Evolutionary conservation across 768 basidiomycete genomes (phyloP).

Genomic region (Lactarius evosmus): DNA sequence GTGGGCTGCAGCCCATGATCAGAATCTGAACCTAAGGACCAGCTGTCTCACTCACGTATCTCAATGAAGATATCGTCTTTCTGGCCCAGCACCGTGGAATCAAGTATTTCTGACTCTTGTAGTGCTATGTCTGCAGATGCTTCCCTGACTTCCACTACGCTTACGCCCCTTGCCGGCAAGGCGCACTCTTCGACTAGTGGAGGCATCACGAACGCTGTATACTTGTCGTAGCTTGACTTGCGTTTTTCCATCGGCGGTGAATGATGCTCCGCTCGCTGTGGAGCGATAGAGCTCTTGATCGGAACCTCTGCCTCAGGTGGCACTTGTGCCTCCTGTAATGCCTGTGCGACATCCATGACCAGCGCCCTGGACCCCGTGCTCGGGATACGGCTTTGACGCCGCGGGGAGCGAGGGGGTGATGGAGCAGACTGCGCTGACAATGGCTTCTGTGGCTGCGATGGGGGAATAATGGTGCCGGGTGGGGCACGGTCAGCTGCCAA

Average conservation of each 20-base stretch:
- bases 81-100: background rate
- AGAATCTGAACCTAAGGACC: constrained; percentile 7
- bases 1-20: constrained; percentile 27
- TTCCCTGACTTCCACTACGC: background rate
- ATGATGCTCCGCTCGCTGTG: constrained; percentile 15
- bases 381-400: constrained; percentile 54
- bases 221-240: constrained; percentile 65
- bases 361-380: constrained; percentile 67
- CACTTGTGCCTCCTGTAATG: constrained; percentile 42
- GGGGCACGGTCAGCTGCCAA: constrained; percentile 43
- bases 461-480: constrained; percentile 38
- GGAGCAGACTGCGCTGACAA: background rate
- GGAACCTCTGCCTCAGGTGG: background rate
- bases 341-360: constrained; percentile 77
- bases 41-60: constrained; percentile 34
- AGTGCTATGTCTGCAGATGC: background rate
- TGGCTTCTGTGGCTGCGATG: background rate
- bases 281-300: background rate
- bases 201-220: constrained; percentile 59
- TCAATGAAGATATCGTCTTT: constrained; percentile 29
- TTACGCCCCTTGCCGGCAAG: constrained; percentile 38
- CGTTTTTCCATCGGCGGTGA: constrained; percentile 49
- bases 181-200: constrained; percentile 67
- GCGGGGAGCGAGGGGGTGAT: constrained; percentile 33
- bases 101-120: background rate